A percentile compares a stretch with the other conserved stretches of the same genome.
Evolutionary conservation across 495 filamentous ascomycete genomes (phyloP).

Genomic region (Penicillium goetzii): DNA sequence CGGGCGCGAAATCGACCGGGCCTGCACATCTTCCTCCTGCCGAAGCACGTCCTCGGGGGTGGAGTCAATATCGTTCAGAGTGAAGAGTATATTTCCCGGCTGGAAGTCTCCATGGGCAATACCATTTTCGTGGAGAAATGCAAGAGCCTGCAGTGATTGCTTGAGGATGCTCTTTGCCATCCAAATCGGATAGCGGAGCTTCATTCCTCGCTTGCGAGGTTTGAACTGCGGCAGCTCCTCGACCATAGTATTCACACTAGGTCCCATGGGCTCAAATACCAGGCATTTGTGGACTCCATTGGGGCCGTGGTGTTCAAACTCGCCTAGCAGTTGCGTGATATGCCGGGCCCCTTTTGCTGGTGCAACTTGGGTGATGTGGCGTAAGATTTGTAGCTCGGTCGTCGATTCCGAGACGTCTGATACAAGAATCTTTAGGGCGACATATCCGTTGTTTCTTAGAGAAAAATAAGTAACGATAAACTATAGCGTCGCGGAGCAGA

Average conservation of each 20-base stretch:
- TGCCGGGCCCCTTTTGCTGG: background rate
- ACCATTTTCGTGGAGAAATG: no score
- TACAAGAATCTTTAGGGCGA: background rate
- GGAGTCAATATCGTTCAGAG: no score
- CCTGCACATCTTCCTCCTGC: no score
- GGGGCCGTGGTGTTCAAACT: background rate
- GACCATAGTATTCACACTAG: background rate
- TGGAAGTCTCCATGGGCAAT: no score
- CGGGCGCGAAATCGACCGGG: no score
- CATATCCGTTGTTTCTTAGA: background rate
- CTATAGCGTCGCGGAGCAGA: background rate
- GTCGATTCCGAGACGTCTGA: background rate
- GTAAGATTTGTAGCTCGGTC: background rate
- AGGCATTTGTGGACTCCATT: background rate
- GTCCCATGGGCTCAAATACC: background rate
- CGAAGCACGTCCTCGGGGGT: no score
- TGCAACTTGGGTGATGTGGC: background rate
- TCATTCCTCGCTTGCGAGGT: no score
- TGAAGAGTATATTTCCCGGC: no score
- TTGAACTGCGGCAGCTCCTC: no score
- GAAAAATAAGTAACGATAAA: background rate
- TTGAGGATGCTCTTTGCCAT: no score
- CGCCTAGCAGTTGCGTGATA: background rate
- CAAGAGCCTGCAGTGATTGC: no score
- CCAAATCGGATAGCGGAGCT: no score